Evolutionary conservation across 2,329 filamentous ascomycete species (phyloP).

Genomic region (Neocatenulostroma microsporum): DNA sequence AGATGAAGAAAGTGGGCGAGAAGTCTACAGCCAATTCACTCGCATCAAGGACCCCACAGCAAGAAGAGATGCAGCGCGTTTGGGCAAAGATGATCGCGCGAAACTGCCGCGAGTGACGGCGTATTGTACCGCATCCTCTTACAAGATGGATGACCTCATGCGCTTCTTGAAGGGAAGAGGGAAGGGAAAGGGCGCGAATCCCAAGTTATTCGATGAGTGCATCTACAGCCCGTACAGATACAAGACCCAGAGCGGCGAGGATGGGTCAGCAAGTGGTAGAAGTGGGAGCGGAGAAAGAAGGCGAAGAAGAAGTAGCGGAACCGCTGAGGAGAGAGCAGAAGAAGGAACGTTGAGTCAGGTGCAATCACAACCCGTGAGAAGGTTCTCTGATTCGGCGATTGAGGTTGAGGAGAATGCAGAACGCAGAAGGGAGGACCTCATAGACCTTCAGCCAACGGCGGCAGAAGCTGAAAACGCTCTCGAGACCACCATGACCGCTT

Average conservation of each 20-base stretch:
- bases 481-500: slow-evolving; percentile 21
- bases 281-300: slow-evolving; percentile 25
- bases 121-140: slow-evolving; percentile 89
- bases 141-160: slow-evolving; percentile 83
- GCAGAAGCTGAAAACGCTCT: no score
- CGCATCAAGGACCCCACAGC: slow-evolving; percentile 95
- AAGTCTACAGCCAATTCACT: slow-evolving; percentile 90
- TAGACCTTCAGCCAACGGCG: slow-evolving; percentile 24
- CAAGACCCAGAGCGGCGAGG: no score
- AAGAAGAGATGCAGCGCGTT: slow-evolving; percentile 88
- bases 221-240: slow-evolving; percentile 94
- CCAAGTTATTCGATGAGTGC: slow-evolving; percentile 94
- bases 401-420: slow-evolving; percentile 51
- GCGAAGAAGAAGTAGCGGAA: slow-evolving; percentile 15
- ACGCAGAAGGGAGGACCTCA: slow-evolving; percentile 29
- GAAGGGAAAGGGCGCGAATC: slow-evolving; percentile 68
- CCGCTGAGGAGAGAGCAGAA: slow-evolving; percentile 11
- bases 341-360: slow-evolving; percentile 19
- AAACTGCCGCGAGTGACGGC: slow-evolving; percentile 86
- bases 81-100: slow-evolving; percentile 72
- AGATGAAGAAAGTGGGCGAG: slow-evolving; percentile 47
- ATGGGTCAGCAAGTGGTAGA: no score
- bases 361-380: slow-evolving; percentile 44
- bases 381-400: slow-evolving; percentile 66
- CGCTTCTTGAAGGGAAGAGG: slow-evolving; percentile 80